phyloP scores from a whole-genome alignment of 331 rosid genomes.

The Acacia concinna region DNA sequence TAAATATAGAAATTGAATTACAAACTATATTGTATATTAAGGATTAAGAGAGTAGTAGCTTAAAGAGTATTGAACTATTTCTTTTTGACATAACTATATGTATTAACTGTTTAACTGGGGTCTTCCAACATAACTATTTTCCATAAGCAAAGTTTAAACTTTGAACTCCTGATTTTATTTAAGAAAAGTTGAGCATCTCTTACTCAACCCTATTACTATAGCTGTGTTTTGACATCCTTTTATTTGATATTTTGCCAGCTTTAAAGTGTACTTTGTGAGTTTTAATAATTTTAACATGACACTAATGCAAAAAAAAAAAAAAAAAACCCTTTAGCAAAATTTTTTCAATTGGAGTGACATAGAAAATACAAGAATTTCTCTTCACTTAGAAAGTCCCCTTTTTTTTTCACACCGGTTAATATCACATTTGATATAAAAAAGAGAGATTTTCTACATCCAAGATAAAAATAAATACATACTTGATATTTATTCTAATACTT shows the following conservation, averaged over 20 bases:
- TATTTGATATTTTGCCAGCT: background rate
- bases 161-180: background rate
- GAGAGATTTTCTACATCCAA: too few relatives aligned
- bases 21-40: too few relatives aligned
- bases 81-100: background rate
- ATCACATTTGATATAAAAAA: background rate
- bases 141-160: too few relatives aligned
- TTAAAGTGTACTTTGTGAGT: background rate
- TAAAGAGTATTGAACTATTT: too few relatives aligned
- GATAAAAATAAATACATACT: background rate
- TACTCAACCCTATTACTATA: background rate
- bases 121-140: too few relatives aligned
- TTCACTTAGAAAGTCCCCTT: background rate
- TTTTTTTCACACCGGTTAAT: background rate
- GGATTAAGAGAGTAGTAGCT: too few relatives aligned
- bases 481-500: background rate
- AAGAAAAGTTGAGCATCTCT: background rate
- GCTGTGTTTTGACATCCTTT: too few relatives aligned
- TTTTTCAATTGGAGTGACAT: too few relatives aligned
- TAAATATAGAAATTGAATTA: too few relatives aligned
- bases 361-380: too few relatives aligned
- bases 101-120: background rate
- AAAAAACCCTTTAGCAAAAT: background rate
- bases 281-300: background rate
- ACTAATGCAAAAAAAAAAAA: background rate